A percentile compares a stretch with the other conserved stretches of the same genome.
These are phyloP conservation scores for Phytophthora fragariaefolia DNA, from an alignment of 352 stramenopile species.

Conservation along the genomic window DNA sequence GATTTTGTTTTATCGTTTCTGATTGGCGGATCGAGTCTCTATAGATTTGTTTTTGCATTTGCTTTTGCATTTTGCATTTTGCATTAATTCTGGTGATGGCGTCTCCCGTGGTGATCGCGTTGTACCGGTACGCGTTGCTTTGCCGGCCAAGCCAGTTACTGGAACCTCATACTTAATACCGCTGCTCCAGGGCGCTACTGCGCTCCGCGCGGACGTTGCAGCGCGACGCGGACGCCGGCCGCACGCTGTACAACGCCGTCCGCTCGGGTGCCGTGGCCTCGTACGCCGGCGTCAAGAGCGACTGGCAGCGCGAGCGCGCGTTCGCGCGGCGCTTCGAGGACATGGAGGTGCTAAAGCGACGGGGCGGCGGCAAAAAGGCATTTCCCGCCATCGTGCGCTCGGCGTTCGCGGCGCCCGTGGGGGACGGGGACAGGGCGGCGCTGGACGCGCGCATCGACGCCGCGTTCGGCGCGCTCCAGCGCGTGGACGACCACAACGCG, in stretches of 20 bases:
- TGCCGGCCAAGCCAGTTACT: background rate
- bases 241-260: slow-evolving; percentile 67
- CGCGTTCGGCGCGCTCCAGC: slow-evolving; percentile 61
- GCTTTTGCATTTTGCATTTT: background rate
- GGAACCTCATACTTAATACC: slow-evolving; percentile 17
- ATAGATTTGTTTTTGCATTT: background rate
- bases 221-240: slow-evolving; percentile 48
- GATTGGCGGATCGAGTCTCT: slow-evolving; percentile 10
- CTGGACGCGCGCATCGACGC: slow-evolving; percentile 59
- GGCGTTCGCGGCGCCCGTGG: slow-evolving; percentile 54
- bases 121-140: slow-evolving; percentile 35
- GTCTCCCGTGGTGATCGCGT: slow-evolving; percentile 35
- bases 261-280: slow-evolving; percentile 69
- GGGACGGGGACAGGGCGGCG: slow-evolving; percentile 28
- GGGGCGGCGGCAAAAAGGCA: slow-evolving; percentile 20
- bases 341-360: slow-evolving; percentile 46
- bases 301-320: slow-evolving; percentile 78
- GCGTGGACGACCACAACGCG: slow-evolving; percentile 78
- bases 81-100: slow-evolving; percentile 13
- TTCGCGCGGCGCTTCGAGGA: slow-evolving; percentile 65
- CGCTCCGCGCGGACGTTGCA: slow-evolving; percentile 64
- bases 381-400: slow-evolving; percentile 59
- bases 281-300: slow-evolving; percentile 67
- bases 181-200: slow-evolving; percentile 50
- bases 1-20: background rate